Evolutionary conservation across 257 asterid genomes (phyloP).

Genomic region (Solanum chiquidenum): DNA sequence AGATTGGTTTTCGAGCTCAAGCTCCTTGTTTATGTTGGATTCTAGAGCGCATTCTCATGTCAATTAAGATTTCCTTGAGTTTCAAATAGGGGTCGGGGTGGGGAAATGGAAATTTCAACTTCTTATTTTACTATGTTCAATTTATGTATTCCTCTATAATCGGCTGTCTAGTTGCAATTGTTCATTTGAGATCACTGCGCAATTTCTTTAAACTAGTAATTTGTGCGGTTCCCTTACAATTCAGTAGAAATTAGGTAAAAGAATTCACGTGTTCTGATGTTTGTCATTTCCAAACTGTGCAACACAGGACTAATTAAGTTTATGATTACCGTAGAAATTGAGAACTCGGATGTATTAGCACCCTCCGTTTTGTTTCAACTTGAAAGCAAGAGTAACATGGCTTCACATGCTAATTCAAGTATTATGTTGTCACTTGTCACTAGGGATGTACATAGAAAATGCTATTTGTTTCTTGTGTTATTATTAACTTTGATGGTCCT

Average conservation of each 20-base stretch:
- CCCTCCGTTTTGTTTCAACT: background rate
- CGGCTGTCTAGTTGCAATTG: background rate
- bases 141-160: background rate
- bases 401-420: conserved; percentile 17
- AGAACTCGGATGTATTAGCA: background rate
- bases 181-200: background rate
- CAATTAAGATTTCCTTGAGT: background rate
- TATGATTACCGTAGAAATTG: background rate
- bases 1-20: background rate
- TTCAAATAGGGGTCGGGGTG: background rate
- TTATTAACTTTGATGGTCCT: background rate
- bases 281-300: background rate
- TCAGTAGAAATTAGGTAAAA: background rate
- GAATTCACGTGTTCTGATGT: background rate
- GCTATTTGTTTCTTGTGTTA: conserved; percentile 5
- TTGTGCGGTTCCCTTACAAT: background rate
- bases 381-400: conserved; percentile 24
- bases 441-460: background rate
- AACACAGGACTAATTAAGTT: background rate
- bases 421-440: background rate
- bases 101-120: background rate
- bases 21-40: background rate
- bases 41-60: background rate
- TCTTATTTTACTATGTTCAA: background rate
- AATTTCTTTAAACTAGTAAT: background rate